Evolutionary conservation across 148 eudicot genomes (phyloP).

Genomic region (Nyssa sinensis): DNA sequence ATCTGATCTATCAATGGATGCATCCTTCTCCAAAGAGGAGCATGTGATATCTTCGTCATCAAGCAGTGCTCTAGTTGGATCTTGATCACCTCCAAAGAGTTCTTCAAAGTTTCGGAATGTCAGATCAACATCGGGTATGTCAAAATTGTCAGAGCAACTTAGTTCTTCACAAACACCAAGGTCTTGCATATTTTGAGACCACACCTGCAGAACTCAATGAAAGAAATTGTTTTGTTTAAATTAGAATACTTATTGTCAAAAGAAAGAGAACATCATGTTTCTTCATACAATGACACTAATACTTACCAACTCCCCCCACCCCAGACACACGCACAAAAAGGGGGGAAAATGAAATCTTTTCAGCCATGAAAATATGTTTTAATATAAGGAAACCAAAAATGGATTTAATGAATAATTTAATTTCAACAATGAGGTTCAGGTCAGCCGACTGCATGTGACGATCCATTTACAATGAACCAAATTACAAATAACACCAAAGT

Average conservation of each 20-base stretch:
- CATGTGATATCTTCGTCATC: slow-evolving; percentile 30
- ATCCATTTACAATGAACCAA: too few relatives aligned
- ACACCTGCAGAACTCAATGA: slow-evolving; percentile 43
- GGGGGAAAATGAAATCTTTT: too few relatives aligned
- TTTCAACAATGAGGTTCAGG: too few relatives aligned
- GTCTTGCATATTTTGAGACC: slow-evolving; percentile 78
- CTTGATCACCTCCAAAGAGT: slow-evolving; percentile 48
- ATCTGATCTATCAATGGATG: slow-evolving; percentile 13
- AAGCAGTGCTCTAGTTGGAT: slow-evolving; percentile 28
- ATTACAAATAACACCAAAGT: too few relatives aligned
- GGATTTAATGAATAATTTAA: too few relatives aligned
- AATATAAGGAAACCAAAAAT: too few relatives aligned
- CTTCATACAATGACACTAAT: background rate
- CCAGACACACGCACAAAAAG: too few relatives aligned
- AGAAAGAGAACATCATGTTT: background rate
- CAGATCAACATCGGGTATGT: slow-evolving; percentile 70
- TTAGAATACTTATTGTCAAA: background rate
- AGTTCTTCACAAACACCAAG: slow-evolving; percentile 65
- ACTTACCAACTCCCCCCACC: too few relatives aligned
- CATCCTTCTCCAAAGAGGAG: slow-evolving; percentile 17
- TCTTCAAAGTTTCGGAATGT: slow-evolving; percentile 74
- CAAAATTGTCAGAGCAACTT: slow-evolving; percentile 43
- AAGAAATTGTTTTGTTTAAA: background rate
- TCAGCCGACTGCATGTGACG: too few relatives aligned
- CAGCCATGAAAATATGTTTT: too few relatives aligned